Percentiles rank a stretch among this genome's conserved stretches.
Evolutionary conservation across 768 basidiomycete genomes (phyloP).

Genomic region (Suillus spraguei): DNA sequence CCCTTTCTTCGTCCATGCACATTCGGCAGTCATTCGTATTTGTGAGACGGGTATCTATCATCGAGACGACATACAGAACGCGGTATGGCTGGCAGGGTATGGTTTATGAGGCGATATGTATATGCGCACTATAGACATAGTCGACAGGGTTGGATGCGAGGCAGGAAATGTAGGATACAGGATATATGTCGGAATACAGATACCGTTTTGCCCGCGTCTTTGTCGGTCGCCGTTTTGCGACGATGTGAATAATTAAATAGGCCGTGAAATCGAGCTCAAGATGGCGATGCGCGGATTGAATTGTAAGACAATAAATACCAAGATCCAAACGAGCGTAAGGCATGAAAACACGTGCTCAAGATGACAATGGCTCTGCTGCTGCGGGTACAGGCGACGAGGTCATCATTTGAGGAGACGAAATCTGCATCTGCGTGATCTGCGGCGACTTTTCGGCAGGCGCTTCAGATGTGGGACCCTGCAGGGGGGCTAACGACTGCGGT

Average conservation of each 20-base stretch:
- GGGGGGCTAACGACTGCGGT: slow-evolving; percentile 28
- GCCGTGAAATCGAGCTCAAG: slow-evolving; percentile 25
- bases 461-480: slow-evolving; percentile 31
- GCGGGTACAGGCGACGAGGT: slow-evolving; percentile 22
- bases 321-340: slow-evolving; percentile 16
- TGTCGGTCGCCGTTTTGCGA: slow-evolving; percentile 25
- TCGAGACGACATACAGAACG: slow-evolving; percentile 26
- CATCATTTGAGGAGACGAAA: slow-evolving; percentile 29
- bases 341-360: slow-evolving; percentile 17
- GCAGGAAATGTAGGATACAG: slow-evolving; percentile 31
- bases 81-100: slow-evolving; percentile 19
- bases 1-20: slow-evolving; percentile 37
- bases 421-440: slow-evolving; percentile 19
- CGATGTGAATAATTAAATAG: slow-evolving; percentile 32
- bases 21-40: slow-evolving; percentile 28
- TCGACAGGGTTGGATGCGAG: slow-evolving; percentile 21
- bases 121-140: slow-evolving; percentile 34
- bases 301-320: slow-evolving; percentile 32
- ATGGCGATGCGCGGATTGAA: slow-evolving; percentile 22
- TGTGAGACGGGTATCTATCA: slow-evolving; percentile 33
- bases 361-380: slow-evolving; percentile 23
- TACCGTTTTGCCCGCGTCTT: slow-evolving; percentile 22
- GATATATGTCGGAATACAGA: slow-evolving; percentile 23
- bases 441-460: slow-evolving; percentile 26
- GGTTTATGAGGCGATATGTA: slow-evolving; percentile 24